These are phyloP conservation scores for Solanum habrochaites DNA, from an alignment of 257 asterid species.

Conservation along the genomic window DNA sequence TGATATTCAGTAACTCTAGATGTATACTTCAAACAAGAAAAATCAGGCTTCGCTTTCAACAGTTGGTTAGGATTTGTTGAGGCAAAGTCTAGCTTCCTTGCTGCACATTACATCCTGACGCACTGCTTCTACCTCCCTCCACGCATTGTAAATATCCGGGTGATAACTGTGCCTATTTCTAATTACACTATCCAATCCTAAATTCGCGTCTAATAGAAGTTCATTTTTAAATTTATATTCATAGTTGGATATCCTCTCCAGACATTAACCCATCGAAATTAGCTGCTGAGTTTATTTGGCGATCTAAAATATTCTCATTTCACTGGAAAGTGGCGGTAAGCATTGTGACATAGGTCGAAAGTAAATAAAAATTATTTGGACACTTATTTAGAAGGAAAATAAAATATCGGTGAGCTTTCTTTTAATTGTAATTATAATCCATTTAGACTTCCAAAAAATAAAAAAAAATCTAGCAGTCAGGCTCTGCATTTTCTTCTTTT, in stretches of 20 bases:
- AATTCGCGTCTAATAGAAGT: not conserved
- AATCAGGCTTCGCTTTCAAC: not conserved
- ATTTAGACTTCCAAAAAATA: not conserved
- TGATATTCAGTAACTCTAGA: not conserved
- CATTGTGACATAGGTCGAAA: not conserved
- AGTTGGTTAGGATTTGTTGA: not conserved
- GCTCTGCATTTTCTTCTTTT: not conserved
- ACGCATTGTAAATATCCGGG: not conserved
- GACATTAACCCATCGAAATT: not conserved
- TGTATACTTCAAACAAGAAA: not conserved
- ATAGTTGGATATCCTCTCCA: not conserved
- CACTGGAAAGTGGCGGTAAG: not conserved
- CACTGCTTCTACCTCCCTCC: not conserved
- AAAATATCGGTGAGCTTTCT: not conserved
- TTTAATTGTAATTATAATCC: not conserved
- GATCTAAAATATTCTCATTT: not conserved
- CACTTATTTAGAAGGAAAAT: not conserved
- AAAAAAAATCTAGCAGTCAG: not conserved
- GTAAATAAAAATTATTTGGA: not conserved
- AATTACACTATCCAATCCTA: not conserved
- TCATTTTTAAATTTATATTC: not conserved
- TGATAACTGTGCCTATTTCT: not conserved
- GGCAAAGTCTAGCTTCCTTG: not conserved
- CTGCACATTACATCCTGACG: not conserved
- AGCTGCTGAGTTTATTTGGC: not conserved